These are phyloP conservation scores for Sclerotinia spermophila DNA, from an alignment of 2,329 filamentous ascomycete genomes.

Conservation along the genomic window DNA sequence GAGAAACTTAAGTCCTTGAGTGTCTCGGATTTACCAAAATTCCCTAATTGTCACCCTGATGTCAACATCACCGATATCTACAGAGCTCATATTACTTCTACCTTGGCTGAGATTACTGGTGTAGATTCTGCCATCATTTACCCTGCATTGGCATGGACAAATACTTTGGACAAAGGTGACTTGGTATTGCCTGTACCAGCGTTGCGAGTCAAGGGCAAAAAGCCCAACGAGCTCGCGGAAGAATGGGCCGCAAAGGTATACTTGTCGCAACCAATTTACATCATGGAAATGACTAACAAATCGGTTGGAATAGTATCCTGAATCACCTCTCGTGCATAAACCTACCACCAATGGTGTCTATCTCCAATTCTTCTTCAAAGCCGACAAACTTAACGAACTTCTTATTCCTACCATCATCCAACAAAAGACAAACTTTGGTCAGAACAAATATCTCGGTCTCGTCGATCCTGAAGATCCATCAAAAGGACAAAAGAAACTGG, in stretches of 20 bases:
- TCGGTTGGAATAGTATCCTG: slow-evolving; percentile 56
- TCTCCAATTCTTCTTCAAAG: slow-evolving; percentile 76
- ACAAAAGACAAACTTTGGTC: slow-evolving; percentile 59
- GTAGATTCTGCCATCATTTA: slow-evolving; percentile 70
- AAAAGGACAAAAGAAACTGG: slow-evolving; percentile 47
- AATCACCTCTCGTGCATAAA: slow-evolving; percentile 66
- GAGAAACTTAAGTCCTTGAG: slow-evolving; percentile 34
- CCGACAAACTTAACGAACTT: slow-evolving; percentile 59
- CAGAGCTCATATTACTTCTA: slow-evolving; percentile 68
- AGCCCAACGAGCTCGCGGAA: slow-evolving; percentile 57
- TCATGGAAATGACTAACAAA: slow-evolving; percentile 19
- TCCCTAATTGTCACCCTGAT: slow-evolving; percentile 59
- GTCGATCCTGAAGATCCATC: slow-evolving; percentile 58
- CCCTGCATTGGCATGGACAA: slow-evolving; percentile 73
- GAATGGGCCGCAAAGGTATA: slow-evolving; percentile 60
- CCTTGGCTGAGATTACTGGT: slow-evolving; percentile 65
- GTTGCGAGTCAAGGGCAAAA: slow-evolving; percentile 70
- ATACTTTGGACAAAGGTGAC: slow-evolving; percentile 77
- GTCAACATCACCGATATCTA: slow-evolving; percentile 77
- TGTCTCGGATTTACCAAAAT: slow-evolving; percentile 36
- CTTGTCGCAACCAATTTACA: background rate
- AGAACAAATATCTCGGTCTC: slow-evolving; percentile 57
- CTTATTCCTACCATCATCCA: slow-evolving; percentile 68
- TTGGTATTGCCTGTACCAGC: slow-evolving; percentile 74
- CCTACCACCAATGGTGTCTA: slow-evolving; percentile 66